phyloP scores from a whole-genome alignment of 1,284 basidiomycete species.

The Albatrellus sp. region DNA sequence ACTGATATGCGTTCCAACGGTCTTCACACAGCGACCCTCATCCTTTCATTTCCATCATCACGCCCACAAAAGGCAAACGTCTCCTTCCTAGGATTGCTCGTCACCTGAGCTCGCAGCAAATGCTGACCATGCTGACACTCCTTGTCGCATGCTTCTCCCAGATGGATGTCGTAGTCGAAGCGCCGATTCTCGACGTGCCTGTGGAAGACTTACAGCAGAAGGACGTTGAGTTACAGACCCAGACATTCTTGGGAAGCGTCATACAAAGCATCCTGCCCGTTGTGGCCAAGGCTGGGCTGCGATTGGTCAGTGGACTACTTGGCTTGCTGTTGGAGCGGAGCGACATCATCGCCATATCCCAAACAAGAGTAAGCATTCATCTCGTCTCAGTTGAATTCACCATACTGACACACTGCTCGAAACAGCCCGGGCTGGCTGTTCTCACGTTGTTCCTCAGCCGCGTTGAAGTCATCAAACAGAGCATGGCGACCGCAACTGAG shows the following conservation, averaged over 20 bases:
- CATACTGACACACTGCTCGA: background rate
- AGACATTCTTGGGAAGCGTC: constrained; percentile 79
- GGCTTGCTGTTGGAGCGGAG: constrained; percentile 78
- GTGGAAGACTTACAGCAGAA: constrained; percentile 52
- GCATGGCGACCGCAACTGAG: constrained; percentile 37
- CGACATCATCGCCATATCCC: constrained; percentile 60
- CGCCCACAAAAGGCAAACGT: constrained; percentile 86
- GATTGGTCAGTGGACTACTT: constrained; percentile 79
- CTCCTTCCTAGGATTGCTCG: constrained; percentile 83
- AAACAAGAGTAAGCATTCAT: constrained; percentile 52
- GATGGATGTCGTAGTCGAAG: constrained; percentile 78
- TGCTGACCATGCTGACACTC: constrained; percentile 82
- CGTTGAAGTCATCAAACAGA: constrained; percentile 83
- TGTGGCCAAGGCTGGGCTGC: constrained; percentile 66
- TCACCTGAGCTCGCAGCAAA: constrained; percentile 72
- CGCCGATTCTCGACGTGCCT: constrained; percentile 56
- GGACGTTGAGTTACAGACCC: constrained; percentile 82
- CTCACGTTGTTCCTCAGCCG: constrained; percentile 88
- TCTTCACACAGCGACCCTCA: constrained; percentile 64
- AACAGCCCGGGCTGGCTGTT: constrained; percentile 82
- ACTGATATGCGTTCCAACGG: constrained; percentile 3
- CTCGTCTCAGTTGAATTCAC: background rate
- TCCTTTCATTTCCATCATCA: constrained; percentile 90
- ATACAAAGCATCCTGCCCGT: constrained; percentile 80
- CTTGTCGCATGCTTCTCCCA: constrained; percentile 91